Base-by-base conservation (phyloP, 345 rosid species). In the Mallotus nudiflorus region DNA sequence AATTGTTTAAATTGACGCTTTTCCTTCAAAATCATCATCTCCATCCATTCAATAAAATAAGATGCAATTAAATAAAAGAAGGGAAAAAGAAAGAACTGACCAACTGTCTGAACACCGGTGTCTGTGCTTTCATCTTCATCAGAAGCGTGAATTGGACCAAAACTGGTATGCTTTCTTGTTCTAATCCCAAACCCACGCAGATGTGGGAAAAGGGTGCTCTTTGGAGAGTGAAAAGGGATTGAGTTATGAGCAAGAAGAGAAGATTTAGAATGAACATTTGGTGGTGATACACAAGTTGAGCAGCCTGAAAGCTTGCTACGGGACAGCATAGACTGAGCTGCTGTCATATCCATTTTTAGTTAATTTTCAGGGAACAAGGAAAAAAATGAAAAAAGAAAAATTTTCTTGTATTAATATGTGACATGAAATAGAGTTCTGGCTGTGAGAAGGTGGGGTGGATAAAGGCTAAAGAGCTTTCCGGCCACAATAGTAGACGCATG, bases 101-200 rank as follows among this genome's bases (percentile, higher is more conserved):
- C 97, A 65, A 87, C 89, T 18, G 96, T 84, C 45, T 77, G 69
- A 59, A 57, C 80, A 56, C 35, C 55, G 10, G 88, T 44, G 37
- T 83, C 25, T 51, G 80, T 66, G 58, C 56, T 72, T 19, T 71
- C 86, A 68, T 81, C 59, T 52, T 70, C n/a, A n/a, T n/a, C 70
- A 72, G 97, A 73, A 72, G 96, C 93, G 56, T 63, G 50, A 37
- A 67, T 22, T 25, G 37, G 79, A 59, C 83, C 77, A 66, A 33
- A 52, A 68, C 53, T 73, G 62, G 45, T 67, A 45, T 28, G 63
- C 73, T 67, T 81, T 69, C 73, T 76, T 54, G 78, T 65, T 37
- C 52, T 49, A 44, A 56, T 51, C 20, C 54, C 48, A 55, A 75
- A 72, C 45, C 80, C 73, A n/a, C 68, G 79, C 19, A 75, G 68